A percentile compares a stretch with the other conserved stretches of the same genome.
phyloP scores from a whole-genome alignment of 2,329 filamentous ascomycete species.

The Byssothecium circinans region DNA sequence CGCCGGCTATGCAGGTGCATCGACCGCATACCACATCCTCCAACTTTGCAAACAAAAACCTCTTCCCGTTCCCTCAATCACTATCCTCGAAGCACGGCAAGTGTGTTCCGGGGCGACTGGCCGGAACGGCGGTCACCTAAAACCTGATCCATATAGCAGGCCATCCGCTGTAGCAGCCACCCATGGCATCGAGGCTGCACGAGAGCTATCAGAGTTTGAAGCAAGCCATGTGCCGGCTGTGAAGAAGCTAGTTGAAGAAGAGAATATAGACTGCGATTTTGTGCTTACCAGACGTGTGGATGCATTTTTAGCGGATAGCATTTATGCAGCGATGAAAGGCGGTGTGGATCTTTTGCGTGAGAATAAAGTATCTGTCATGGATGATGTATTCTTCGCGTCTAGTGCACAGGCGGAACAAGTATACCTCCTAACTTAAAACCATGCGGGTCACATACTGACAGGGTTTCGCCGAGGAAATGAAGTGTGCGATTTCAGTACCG shows the following conservation, averaged over 20 bases:
- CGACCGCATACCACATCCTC: constrained; percentile 13
- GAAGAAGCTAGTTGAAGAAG: constrained; percentile 11
- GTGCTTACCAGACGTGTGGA: constrained; percentile 16
- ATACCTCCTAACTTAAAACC: background rate
- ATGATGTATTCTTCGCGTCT: constrained; percentile 5
- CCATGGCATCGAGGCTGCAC: constrained; percentile 13
- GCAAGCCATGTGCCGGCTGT: constrained; percentile 11
- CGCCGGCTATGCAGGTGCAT: constrained; percentile 16
- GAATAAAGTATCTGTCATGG: constrained; percentile 12
- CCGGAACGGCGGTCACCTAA: constrained; percentile 46
- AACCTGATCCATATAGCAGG: constrained; percentile 42
- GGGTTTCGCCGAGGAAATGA: too few species aligned
- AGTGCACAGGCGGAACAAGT: constrained; percentile 14
- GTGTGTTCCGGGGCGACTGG: constrained; percentile 58
- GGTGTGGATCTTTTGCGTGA: constrained; percentile 5
- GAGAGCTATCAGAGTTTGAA: constrained; percentile 17
- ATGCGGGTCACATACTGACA: too few species aligned
- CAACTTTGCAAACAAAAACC: constrained; percentile 4
- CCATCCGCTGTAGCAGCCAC: constrained; percentile 12
- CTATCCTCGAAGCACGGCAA: constrained; percentile 53
- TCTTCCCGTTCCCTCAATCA: constrained; percentile 11
- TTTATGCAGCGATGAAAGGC: constrained; percentile 10
- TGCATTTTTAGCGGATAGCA: constrained; percentile 7
- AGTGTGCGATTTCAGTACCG: too few species aligned
- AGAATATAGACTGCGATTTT: constrained; percentile 14